phyloP scores from a whole-genome alignment of 108 stramenopile species.

The Cyclostephanos invisitatus region DNA sequence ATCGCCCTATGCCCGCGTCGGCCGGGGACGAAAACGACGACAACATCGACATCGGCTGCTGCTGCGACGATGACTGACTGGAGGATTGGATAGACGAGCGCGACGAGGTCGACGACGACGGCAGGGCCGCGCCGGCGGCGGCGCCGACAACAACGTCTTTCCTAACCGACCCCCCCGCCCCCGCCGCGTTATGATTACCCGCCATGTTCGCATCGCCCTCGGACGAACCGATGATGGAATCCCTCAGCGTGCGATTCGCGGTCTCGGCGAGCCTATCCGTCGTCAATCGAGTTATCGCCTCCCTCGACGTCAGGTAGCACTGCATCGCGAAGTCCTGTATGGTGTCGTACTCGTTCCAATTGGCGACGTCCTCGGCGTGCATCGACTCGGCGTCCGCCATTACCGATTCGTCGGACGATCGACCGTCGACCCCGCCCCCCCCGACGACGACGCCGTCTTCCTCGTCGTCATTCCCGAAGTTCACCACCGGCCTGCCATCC shows the following conservation, averaged over 20 bases:
- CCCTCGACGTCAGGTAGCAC: slow-evolving; percentile 61
- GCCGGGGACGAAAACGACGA: slow-evolving; percentile 12
- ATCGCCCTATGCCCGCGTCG: slow-evolving; percentile 46
- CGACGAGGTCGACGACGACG: slow-evolving; percentile 9
- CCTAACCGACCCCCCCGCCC: not conserved
- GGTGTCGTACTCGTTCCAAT: slow-evolving; percentile 50
- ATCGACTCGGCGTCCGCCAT: not conserved
- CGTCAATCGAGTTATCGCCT: slow-evolving; percentile 71
- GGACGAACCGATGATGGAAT: slow-evolving; percentile 10
- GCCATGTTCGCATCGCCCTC: slow-evolving; percentile 1
- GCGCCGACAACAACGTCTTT: not conserved
- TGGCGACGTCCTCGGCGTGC: slow-evolving; percentile 25
- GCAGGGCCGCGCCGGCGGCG: not conserved
- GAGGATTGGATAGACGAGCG: too few species aligned
- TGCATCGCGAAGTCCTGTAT: slow-evolving; percentile 68
- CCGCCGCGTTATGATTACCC: not conserved
- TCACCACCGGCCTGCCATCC: not conserved
- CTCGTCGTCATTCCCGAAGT: not conserved
- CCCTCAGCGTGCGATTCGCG: slow-evolving; percentile 65
- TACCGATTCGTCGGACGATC: too few species aligned
- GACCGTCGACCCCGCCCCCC: too few species aligned
- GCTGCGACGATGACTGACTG: too few species aligned
- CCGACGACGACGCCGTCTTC: not conserved
- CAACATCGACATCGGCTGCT: not conserved
- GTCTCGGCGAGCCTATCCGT: slow-evolving; percentile 74